Evolutionary conservation across 495 filamentous ascomycete species (phyloP), one percentile per base, ranked within the genome.

Genomic region (Podospora anserina): DNA sequence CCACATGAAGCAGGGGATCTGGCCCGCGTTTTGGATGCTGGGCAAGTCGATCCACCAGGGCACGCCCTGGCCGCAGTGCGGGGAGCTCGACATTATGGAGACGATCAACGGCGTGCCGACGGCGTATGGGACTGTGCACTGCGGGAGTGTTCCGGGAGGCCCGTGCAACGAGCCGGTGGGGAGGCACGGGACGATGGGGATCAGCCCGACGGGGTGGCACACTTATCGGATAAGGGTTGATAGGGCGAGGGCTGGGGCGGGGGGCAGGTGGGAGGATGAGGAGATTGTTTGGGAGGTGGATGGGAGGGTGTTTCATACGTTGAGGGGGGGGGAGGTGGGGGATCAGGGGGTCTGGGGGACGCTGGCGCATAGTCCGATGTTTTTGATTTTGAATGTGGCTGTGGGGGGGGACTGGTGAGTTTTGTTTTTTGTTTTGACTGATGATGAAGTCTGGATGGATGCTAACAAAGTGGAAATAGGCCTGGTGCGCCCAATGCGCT

Each of bases 21-120:
- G 84, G 84, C 84, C 84, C 4, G 84, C 83, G 55, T 86, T 86
- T 72, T 86, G 83, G 84, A 73, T 82, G 64, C 78, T 86, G 34
- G 84, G 84, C 65, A 78, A 86, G 32, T 59, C 74, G n/a, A 76
- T 86, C 66, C 79, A 80, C 66, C 77, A 81, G 70, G 82, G 82
- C 57, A 83, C 81, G 3, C 57, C 65, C n/a, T 86, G 83, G 83
- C 83, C 83, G 0, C 64, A 30, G 20, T 80, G 80, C 76, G 83
- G 83, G 69, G 84, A 86, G 77, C 79, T 85, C 64, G 84, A 86
- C 74, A 83, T 84, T 66, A 80, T 84, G 72, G 83, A 86, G 76
- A 83, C 80, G 68, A 72, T 84, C 68, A 81, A 83, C 76, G 84
- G 84, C 34, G 60, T 66, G 15, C 65, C 76, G n/a, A 78, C 73